These are phyloP conservation scores for Cercospora berteroae DNA, from an alignment of 2,329 filamentous ascomycete species.

Conservation along the genomic window DNA sequence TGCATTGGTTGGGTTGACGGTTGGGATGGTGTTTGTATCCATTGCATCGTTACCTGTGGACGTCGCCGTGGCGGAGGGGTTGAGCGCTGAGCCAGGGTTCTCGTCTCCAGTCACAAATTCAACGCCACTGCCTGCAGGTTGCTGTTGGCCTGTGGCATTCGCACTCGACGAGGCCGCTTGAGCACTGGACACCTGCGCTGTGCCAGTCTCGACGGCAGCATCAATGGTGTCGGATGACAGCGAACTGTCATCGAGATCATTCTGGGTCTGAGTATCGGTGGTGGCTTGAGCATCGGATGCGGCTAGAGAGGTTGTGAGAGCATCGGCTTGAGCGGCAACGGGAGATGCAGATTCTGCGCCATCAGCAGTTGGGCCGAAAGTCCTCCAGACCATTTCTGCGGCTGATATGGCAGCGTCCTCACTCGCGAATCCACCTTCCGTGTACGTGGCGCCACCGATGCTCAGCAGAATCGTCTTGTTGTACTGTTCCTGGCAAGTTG, in stretches of 20 bases:
- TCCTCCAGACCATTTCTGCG: constrained; percentile 66
- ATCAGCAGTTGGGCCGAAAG: constrained; percentile 59
- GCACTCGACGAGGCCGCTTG: neutral
- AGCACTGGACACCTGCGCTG: neutral
- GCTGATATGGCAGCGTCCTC: constrained; percentile 52
- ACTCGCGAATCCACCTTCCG: constrained; percentile 64
- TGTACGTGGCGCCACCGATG: constrained; percentile 68
- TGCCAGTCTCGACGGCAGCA: neutral
- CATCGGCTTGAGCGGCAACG: neutral
- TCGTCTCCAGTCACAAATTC: neutral
- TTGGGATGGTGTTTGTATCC: constrained; percentile 4
- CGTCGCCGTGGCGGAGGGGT: neutral
- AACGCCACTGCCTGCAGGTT: constrained; percentile 3
- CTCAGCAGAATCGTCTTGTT: constrained; percentile 72
- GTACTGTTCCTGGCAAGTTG: constrained; percentile 58
- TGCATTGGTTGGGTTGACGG: neutral
- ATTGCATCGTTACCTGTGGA: neutral
- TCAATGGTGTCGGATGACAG: neutral
- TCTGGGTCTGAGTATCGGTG: neutral
- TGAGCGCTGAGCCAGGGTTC: constrained; percentile 1
- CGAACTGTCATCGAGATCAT: neutral
- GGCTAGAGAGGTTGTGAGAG: neutral
- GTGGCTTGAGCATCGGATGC: neutral
- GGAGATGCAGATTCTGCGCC: neutral
- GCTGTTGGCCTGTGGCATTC: neutral